phyloP scores from a whole-genome alignment of 2,329 filamentous ascomycete species.

The Cladophialophora psammophila region DNA sequence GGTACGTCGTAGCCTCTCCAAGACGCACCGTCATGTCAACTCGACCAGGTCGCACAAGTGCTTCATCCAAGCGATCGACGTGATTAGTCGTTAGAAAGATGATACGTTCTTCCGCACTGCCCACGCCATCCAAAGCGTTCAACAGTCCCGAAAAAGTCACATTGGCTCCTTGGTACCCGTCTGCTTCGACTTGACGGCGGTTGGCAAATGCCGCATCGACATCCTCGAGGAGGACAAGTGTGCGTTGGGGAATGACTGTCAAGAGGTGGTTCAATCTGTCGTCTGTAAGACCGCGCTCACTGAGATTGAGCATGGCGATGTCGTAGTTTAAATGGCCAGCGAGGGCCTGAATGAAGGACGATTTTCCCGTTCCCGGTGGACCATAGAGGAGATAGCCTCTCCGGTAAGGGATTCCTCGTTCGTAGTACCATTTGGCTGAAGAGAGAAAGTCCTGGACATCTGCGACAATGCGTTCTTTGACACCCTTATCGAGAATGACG shows the following conservation, averaged over 20 bases:
- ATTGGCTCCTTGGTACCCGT: conserved; percentile 85
- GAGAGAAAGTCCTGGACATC: conserved; percentile 84
- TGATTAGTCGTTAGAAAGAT: conserved; percentile 96
- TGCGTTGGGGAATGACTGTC: conserved; percentile 82
- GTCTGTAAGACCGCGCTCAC: conserved; percentile 87
- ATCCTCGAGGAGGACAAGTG: conserved; percentile 84
- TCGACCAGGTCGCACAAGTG: conserved; percentile 85
- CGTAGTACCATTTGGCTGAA: conserved; percentile 85
- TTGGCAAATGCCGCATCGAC: conserved; percentile 91
- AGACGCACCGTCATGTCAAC: conserved; percentile 93
- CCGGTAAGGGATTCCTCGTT: conserved; percentile 92
- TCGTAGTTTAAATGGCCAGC: conserved; percentile 92
- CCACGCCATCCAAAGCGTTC: conserved; percentile 87
- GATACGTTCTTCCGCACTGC: conserved; percentile 90
- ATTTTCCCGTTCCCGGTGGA: conserved; percentile 90
- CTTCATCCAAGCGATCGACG: conserved; percentile 81
- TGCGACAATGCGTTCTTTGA: conserved; percentile 79
- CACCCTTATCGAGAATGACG: conserved; percentile 82
- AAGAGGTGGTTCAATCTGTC: conserved; percentile 86
- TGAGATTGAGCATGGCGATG: conserved; percentile 90
- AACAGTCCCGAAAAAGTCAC: conserved; percentile 94
- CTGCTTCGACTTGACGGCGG: conserved; percentile 74
- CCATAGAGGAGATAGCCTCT: conserved; percentile 89
- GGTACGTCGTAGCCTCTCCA: conserved; percentile 83
- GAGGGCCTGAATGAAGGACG: conserved; percentile 92